Base-by-base conservation (phyloP, 768 basidiomycete species). In the Rhodotorula babjevae region DNA sequence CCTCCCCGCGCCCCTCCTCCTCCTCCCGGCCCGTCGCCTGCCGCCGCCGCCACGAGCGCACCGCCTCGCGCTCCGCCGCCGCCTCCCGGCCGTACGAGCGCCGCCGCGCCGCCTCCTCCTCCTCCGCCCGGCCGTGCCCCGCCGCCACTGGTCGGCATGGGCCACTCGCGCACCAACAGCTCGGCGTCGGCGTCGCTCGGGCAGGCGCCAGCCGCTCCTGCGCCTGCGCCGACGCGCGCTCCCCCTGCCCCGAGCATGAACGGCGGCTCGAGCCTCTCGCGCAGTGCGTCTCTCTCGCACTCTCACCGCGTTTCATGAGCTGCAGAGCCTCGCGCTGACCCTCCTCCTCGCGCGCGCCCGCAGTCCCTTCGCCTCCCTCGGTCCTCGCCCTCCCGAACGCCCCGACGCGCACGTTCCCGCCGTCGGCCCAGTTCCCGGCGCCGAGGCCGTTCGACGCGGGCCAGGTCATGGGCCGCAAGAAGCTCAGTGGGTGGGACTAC, bases 391-490 rank as follows among this genome's bases (percentile, higher is more conserved):
- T 75, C 36, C 74, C 74, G 8, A 69, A 68, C 31, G 74, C 74
- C n/a, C 74, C 74, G 23, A 75, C 74, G 29, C 33, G 74, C 5
- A 71, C 47, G 42, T 75, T 75, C 70, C 74, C 74, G 21, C 52
- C 69, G 4, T 61, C 57, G 27, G 14, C 19, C 0, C 69, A 71
- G 56, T 75, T 75, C 61, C 74, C 74, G n/a, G 63, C 70, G 14
- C 70, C 74, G 6, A 55, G 70, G 44, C 74, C 70, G 52, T 75
- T 75, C 36, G 70, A 71, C n/a, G 59, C 66, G 6, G 40, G 49
- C 27, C 12, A 21, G 25, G 31, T 27, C 14, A 47, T 55, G 29
- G 63, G 49, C 42, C 49, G 70, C 50, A 47, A 44, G 63, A 69
- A 69, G 49, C 25, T 65, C 27, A 70, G 56, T 2, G 36, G 36